Conservation (phyloP, 2,329 filamentous ascomycete genomes). For the Pseudogymnoascus destructans region DNA sequence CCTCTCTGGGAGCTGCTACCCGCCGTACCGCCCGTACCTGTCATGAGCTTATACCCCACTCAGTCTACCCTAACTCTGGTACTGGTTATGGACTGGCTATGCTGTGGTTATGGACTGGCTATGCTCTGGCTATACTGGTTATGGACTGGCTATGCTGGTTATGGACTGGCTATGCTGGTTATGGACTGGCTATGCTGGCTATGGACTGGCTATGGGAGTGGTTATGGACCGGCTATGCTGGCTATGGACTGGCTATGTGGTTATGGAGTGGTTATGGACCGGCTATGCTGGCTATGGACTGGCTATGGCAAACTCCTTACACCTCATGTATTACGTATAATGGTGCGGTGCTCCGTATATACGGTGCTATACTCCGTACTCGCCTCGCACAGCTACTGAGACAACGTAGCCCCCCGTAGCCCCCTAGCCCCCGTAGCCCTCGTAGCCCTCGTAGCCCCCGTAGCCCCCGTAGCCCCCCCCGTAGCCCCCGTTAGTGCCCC, state of each 20-base stretch:
- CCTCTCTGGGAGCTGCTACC: not conserved
- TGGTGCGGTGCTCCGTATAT: not conserved
- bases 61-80: not conserved
- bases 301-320: not conserved
- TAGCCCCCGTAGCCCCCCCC: no score
- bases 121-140: not conserved
- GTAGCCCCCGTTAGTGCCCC: not conserved
- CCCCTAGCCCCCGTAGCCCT: no score
- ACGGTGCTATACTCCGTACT: not conserved
- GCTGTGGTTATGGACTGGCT: no score
- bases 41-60: conserved; percentile 4
- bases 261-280: no score
- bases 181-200: no score
- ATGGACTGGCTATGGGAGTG: not conserved
- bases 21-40: conserved; percentile 2
- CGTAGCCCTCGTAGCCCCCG: no score
- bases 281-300: not conserved
- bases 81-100: not conserved
- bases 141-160: not conserved
- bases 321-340: not conserved
- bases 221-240: no score
- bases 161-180: no score
- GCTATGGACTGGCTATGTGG: no score
- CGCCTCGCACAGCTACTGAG: not conserved
- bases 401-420: not conserved